Percentiles rank a stretch among this genome's conserved stretches.
Conservation (phyloP, 129 eudicot species). For the Gnaphalium uliginosum region DNA sequence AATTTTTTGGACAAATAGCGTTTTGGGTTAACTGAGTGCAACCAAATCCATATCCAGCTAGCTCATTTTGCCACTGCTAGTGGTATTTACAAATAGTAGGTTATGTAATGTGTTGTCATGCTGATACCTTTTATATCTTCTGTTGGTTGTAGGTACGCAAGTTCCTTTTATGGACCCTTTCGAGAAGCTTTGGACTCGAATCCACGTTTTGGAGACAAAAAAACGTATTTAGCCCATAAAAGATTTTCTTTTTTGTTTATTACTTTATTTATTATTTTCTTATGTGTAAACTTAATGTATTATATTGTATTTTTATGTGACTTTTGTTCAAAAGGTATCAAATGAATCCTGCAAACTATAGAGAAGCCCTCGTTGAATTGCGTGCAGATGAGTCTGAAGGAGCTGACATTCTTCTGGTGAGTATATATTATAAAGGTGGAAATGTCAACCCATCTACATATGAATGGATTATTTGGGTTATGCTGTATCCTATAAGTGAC, state of each 20-base stretch:
- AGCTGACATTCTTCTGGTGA: slow-evolving; percentile 94
- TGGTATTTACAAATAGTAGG: background rate
- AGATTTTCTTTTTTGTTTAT: slow-evolving; percentile 12
- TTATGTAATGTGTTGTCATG: background rate
- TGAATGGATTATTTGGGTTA: background rate
- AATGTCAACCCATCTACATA: background rate
- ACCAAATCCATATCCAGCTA: background rate
- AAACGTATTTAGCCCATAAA: slow-evolving; percentile 60
- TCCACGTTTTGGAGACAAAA: slow-evolving; percentile 98
- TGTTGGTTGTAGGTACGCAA: slow-evolving; percentile 72
- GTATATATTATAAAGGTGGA: slow-evolving; percentile 11
- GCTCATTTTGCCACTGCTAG: slow-evolving; percentile 6
- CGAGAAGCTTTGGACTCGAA: slow-evolving; percentile 98
- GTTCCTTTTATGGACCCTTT: slow-evolving; percentile 98
- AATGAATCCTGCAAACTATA: slow-evolving; percentile 96
- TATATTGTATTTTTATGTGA: slow-evolving; percentile 8
- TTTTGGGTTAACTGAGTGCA: background rate
- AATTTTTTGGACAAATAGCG: background rate
- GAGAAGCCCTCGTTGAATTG: slow-evolving; percentile 89
- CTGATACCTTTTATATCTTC: background rate
- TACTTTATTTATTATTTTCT: background rate
- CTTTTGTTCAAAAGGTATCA: slow-evolving; percentile 62
- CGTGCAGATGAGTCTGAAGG: slow-evolving; percentile 96
- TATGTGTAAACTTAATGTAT: slow-evolving; percentile 11
- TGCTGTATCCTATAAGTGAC: background rate